These are phyloP conservation scores for Monosporascus sp. DNA, from an alignment of 2,329 filamentous ascomycete genomes.

Conservation along the genomic window DNA sequence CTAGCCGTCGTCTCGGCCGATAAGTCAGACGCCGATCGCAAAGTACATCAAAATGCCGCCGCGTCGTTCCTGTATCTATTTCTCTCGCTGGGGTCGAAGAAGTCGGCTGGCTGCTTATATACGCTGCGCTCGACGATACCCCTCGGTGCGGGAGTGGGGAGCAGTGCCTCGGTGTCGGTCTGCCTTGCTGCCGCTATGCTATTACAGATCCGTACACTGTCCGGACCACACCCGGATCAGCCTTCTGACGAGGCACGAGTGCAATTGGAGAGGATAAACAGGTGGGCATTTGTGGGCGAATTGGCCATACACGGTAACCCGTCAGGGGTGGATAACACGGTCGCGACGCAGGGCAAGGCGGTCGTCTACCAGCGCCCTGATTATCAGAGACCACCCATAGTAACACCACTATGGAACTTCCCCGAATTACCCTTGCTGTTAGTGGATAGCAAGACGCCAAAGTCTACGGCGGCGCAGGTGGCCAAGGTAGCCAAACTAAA, in stretches of 20 bases:
- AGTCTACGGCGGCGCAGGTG: slow-evolving; percentile 81
- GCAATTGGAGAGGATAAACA: slow-evolving; percentile 92
- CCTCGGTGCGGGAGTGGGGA: slow-evolving; percentile 84
- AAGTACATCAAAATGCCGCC: slow-evolving; percentile 78
- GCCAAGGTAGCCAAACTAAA: slow-evolving; percentile 75
- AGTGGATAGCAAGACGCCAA: slow-evolving; percentile 82
- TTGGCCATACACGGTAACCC: slow-evolving; percentile 98
- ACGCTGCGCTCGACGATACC: slow-evolving; percentile 91
- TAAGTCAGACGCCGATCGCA: slow-evolving; percentile 65
- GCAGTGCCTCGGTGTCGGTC: slow-evolving; percentile 89
- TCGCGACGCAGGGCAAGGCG: slow-evolving; percentile 87
- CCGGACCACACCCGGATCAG: slow-evolving; percentile 88
- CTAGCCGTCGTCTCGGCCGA: slow-evolving; percentile 64
- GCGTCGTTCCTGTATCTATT: slow-evolving; percentile 89
- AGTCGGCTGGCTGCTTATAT: slow-evolving; percentile 78
- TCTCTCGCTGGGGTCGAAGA: slow-evolving; percentile 74
- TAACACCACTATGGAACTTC: slow-evolving; percentile 76
- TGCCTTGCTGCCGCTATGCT: slow-evolving; percentile 81
- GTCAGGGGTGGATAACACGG: slow-evolving; percentile 94
- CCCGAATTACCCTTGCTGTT: slow-evolving; percentile 86
- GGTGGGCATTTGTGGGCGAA: slow-evolving; percentile 95
- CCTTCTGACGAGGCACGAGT: slow-evolving; percentile 78
- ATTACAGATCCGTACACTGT: slow-evolving; percentile 79
- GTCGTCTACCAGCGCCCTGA: slow-evolving; percentile 83
- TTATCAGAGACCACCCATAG: slow-evolving; percentile 69